A percentile compares a stretch with the other conserved stretches of the same genome.
Evolutionary conservation across 495 filamentous ascomycete species (phyloP).

Genomic region (Neurospora cerealis): DNA sequence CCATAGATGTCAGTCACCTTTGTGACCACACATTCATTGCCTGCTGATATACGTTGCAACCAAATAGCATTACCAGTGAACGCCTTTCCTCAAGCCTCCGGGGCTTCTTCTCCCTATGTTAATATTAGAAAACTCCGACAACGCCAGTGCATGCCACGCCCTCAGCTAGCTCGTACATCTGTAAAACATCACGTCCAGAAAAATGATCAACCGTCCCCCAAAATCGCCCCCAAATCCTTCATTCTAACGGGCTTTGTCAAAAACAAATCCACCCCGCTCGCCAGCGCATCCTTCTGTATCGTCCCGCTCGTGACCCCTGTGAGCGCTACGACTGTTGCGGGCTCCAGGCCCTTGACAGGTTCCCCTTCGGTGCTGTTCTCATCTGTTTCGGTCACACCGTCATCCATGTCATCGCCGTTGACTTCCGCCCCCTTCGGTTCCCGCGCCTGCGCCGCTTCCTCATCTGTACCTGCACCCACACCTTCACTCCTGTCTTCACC

Average conservation of each 20-base stretch:
- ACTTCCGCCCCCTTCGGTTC: neutral
- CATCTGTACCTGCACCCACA: neutral
- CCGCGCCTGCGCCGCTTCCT: neutral
- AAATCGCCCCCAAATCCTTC: constrained; percentile 19
- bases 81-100: neutral
- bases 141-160: neutral
- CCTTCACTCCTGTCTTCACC: neutral
- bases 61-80: neutral
- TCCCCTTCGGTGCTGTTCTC: neutral
- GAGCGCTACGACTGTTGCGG: constrained; percentile 46
- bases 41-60: neutral
- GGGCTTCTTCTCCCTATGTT: neutral
- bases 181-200: neutral
- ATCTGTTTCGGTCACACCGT: neutral
- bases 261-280: constrained; percentile 60
- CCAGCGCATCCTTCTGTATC: constrained; percentile 56
- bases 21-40: neutral
- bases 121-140: neutral
- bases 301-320: constrained; percentile 56
- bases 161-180: neutral
- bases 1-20: neutral
- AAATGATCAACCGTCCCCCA: neutral
- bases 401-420: neutral
- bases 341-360: neutral
- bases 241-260: constrained; percentile 59